phyloP scores from a whole-genome alignment of 73 alveolate species.

The Durusdinium trenchii region DNA sequence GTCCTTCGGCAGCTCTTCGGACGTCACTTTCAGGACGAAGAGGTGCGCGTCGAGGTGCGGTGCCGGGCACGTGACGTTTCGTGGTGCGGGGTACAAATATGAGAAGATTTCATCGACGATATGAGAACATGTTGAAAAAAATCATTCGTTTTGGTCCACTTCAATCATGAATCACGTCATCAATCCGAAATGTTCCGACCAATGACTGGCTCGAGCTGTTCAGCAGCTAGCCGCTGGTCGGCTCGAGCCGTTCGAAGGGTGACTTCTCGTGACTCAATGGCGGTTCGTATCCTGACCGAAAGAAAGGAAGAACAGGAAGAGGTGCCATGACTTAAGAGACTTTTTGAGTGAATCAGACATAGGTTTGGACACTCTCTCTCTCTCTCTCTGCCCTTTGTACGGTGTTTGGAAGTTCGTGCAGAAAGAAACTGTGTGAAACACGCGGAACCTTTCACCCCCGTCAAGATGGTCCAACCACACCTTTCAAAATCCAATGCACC shows the following conservation, averaged over 20 bases:
- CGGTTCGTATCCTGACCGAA: too few relatives aligned
- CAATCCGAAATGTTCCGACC: not conserved
- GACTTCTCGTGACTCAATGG: too few relatives aligned
- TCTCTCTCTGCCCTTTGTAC: too few relatives aligned
- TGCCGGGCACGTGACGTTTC: too few relatives aligned
- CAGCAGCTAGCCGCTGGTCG: not conserved
- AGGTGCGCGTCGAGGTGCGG: conserved; percentile 9
- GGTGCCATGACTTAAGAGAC: too few relatives aligned
- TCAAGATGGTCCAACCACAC: not conserved
- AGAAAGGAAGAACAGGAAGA: too few relatives aligned
- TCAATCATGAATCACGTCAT: not conserved
- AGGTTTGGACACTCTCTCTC: too few relatives aligned
- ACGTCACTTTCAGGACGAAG: conserved; percentile 5
- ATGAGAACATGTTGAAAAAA: not conserved
- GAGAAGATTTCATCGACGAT: not conserved
- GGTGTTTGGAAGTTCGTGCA: too few relatives aligned
- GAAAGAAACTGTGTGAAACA: not conserved
- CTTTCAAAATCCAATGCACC: not conserved
- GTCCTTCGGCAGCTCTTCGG: conserved; percentile 20
- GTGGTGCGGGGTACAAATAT: not conserved
- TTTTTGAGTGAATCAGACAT: too few relatives aligned
- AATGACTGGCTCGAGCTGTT: not conserved
- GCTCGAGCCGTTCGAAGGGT: too few relatives aligned
- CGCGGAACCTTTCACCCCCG: not conserved
- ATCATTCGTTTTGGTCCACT: not conserved